These are phyloP conservation scores for Paramecium caudatum DNA, from an alignment of 73 alveolate genomes.

Conservation along the genomic window DNA sequence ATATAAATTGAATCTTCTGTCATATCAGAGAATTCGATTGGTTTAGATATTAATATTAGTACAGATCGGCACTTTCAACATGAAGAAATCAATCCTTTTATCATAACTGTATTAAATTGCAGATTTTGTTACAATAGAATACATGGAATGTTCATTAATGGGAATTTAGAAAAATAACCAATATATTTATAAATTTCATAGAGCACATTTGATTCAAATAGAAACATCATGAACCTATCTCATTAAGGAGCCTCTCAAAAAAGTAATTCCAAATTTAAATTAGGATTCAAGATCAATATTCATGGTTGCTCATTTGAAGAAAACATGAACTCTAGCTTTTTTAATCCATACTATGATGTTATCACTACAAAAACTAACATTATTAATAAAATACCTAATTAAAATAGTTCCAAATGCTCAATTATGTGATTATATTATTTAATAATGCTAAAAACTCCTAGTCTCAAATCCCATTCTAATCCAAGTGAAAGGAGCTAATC, in stretches of 20 bases:
- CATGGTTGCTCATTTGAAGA: constrained; percentile 15
- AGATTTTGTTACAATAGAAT: not conserved
- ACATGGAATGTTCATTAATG: not conserved
- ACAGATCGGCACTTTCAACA: not conserved
- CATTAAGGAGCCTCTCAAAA: not conserved
- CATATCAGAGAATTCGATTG: not conserved
- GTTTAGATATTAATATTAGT: not conserved
- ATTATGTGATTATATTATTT: constrained; percentile 12
- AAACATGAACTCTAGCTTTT: not conserved
- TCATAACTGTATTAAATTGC: not conserved
- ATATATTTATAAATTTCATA: not conserved
- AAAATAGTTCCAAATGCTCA: not conserved
- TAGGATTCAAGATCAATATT: constrained; percentile 17
- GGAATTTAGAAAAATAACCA: not conserved
- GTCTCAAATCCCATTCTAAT: constrained; percentile 33
- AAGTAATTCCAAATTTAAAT: not conserved
- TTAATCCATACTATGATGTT: not conserved
- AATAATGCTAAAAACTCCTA: constrained; percentile 38
- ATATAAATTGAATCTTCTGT: not conserved
- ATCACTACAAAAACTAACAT: not conserved
- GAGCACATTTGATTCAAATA: constrained; percentile 1
- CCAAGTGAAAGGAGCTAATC: constrained; percentile 34
- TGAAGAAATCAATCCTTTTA: not conserved
- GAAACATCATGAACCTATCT: constrained; percentile 11
- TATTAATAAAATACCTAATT: not conserved